Base-by-base conservation (phyloP, 768 basidiomycete species). In the Russula sp. region DNA sequence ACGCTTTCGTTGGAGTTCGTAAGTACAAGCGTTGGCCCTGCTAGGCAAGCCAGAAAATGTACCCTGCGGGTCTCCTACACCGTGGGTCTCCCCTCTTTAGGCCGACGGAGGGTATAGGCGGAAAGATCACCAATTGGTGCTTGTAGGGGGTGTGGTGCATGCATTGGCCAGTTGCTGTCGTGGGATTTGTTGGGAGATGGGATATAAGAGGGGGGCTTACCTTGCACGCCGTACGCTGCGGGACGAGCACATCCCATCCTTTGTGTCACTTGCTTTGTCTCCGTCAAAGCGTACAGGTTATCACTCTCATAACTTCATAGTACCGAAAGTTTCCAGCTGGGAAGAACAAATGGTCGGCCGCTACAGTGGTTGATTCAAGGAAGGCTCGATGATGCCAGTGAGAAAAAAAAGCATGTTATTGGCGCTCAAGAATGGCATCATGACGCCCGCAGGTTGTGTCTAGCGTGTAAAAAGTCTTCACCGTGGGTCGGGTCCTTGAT, bases 371-470 rank as follows among this genome's bases (percentile, higher is more conserved):
- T 3, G 43, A 20, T 14, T 13, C 43, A n/a, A 43, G 41, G 41
- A 43, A n/a, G 16, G 48, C 81, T 35, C 53, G n/a, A n/a, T n/a
- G n/a, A n/a, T n/a, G n/a, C n/a, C n/a, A 85, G 83, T 84, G 60
- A 92, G 78, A 81, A 93, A 92, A 93, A 92, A 45, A 94, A 75
- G 56, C 25, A 97, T 88, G 67, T 90, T 88, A 73, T 96, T 97
- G 67, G 96, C 93, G 45, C 83, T 86, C 86, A 91, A 98, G 84
- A 97, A 97, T 2, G 96, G 96, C 94, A 98, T 98, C 46, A 95
- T 72, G 10, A 96, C 92, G 41, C 96, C 96, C 54, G 93, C 85
- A 41, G 87, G 87, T 72, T 95, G 93, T n/a, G 73, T 99, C 96
- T 62, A 98, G 76, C 14, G 78, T 79, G 56, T 91, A 98, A 29